Conservation (phyloP, 108 stramenopile species). For the Skeletonema menzelii region DNA sequence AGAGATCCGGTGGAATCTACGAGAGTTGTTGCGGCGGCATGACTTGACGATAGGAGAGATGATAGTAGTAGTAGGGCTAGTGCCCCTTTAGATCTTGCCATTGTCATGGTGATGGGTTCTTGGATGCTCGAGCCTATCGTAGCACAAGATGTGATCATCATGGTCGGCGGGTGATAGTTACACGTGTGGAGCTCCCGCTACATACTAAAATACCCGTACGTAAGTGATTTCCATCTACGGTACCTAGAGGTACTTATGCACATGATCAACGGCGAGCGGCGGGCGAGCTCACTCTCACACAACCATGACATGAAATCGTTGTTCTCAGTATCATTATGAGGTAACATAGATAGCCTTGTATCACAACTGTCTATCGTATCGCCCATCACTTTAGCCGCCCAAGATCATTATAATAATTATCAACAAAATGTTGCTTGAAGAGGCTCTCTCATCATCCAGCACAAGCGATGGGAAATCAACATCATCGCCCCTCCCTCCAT, state of each 20-base stretch:
- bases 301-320: no score
- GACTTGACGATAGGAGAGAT: background rate
- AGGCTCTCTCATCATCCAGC: background rate
- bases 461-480: background rate
- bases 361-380: no score
- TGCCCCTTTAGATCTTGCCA: background rate
- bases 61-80: background rate
- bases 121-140: background rate
- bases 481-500: conserved; percentile 55
- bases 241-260: no score
- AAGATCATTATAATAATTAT: no score
- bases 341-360: no score
- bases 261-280: no score
- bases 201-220: no score
- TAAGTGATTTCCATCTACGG: no score
- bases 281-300: no score
- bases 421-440: background rate
- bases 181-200: background rate
- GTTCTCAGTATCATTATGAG: no score
- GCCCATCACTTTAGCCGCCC: no score
- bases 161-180: background rate
- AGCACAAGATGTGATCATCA: background rate
- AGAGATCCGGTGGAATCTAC: conserved; percentile 62
- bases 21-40: conserved; percentile 32
- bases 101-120: background rate